Base-by-base conservation (phyloP, 805 yeast genomes). In the Sugiyamaella chiloensis region DNA sequence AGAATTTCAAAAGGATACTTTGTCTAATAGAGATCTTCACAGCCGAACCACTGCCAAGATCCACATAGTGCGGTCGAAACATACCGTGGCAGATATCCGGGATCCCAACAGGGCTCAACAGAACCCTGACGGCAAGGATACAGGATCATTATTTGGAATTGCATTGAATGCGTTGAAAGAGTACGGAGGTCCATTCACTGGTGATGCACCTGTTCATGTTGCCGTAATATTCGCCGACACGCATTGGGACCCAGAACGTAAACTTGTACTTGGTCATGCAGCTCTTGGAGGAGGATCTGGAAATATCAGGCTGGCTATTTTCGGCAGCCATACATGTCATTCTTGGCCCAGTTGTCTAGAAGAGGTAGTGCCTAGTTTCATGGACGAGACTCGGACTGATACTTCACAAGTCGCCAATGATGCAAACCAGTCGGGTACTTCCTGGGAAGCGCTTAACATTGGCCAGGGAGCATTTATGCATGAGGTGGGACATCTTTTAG, bases 401-500 rank as follows among this genome's bases (percentile, higher is more conserved):
- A 76, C 72, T 0, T 62, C 62, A 1, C 86, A 85, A 50, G 96
- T 91, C n/a, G 96, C 96, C 8, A 89, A 93, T 64, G 99, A 93
- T 64, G 73, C 83, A 55, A 78, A 80, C 57, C 85, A 90, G 61
- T 85, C 96, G 63, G 85, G 93, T 0, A 76, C 95, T 1, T 76
- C 83, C 47, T 93, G 96, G 96, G 97, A 91, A 65, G 85, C 95
- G 59, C 67, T 85, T 39, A 84, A 85, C 51, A 76, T 91, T 30
- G 87, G 96, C 1, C 62, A 87, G 57, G 98, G 99, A 39, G 97
- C 98, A 0, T 90, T 89, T 58, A 74, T 90, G 84, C 98, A 91
- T 65, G 98, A 91, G 62, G 83, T 91, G 44, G 98, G 99, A 1
- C 98, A 91, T 63, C 69, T 80, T 23, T 70, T 91, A 35, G 96